Evolutionary conservation across 2,329 filamentous ascomycete species (phyloP), one percentile per base, ranked within the genome.

Genomic region (Graphilbum ipis-grandicollis): DNA sequence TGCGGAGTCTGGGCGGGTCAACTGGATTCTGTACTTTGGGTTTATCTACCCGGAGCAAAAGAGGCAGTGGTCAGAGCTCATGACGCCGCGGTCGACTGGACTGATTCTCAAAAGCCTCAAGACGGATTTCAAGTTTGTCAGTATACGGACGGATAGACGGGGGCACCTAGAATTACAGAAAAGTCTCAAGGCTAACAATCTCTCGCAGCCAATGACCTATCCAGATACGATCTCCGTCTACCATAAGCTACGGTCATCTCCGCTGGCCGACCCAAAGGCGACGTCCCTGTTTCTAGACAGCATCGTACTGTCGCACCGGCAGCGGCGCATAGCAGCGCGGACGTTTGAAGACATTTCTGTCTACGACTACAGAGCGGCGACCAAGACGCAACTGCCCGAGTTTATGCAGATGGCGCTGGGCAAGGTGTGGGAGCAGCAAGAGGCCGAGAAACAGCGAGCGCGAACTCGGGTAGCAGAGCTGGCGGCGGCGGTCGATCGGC

Each of bases 101-200:
- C 53, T 93, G 39, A 90, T 93, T 41, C 56, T 93, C 50, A 70
- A 74, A 47, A 83, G 75, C 46, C 84, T 93, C 46, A 79, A 69
- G 47, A 76, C 80, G 0, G 78, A 92, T 46, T 93, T 79, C 56
- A 93, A 93, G 59, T 85, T 92, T 58, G 83, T 90, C 31, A 18
- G 22, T 37, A 14, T n/a, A 23, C 19, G 9, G 10, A 19, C 19
- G 14, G 22, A 34, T 5, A 34, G 19, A 34, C 21, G 22, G 30
- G n/a, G 9, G 6, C 5, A 22, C 22, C 26, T 8, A 25, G 23
- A 25, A 7, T 14, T 13, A 15, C 14, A 9, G 4, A 23, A 34
- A 19, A 31, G 19, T n/a, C n/a, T n/a, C n/a, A n/a, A n/a, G n/a
- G n/a, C n/a, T n/a, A n/a, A n/a, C n/a, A n/a, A n/a, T n/a, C n/a